Percentiles rank a stretch among this genome's conserved stretches.
These are phyloP conservation scores for Globisporangium recalcitrans DNA, from an alignment of 352 stramenopile species.

Conservation along the genomic window DNA sequence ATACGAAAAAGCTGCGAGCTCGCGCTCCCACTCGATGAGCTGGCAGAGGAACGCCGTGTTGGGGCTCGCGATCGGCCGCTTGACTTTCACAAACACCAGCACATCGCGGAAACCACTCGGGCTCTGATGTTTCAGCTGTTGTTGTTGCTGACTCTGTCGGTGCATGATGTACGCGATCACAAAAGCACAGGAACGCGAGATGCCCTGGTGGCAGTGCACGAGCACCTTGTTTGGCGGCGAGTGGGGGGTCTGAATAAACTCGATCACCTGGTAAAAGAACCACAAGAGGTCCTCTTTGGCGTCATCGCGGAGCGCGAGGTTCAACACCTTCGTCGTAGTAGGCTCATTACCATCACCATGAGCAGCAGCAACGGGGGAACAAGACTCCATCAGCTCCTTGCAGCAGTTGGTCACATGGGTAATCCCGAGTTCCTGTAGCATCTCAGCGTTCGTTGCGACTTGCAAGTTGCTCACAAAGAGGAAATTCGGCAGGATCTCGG, in stretches of 20 bases:
- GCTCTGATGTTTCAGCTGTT: slow-evolving; percentile 7
- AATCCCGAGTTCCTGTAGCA: slow-evolving; percentile 33
- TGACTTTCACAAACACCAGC: slow-evolving; percentile 32
- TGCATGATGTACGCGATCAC: slow-evolving; percentile 65
- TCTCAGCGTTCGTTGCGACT: slow-evolving; percentile 28
- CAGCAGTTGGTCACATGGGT: slow-evolving; percentile 60
- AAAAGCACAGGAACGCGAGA: slow-evolving; percentile 65
- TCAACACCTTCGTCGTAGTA: slow-evolving; percentile 20
- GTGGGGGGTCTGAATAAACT: slow-evolving; percentile 27
- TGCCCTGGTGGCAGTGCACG: slow-evolving; percentile 66
- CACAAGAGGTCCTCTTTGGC: slow-evolving; percentile 56
- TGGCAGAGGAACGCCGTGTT: slow-evolving; percentile 67
- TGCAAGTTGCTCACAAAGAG: slow-evolving; percentile 56
- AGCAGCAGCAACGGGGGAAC: not conserved
- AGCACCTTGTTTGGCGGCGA: slow-evolving; percentile 25
- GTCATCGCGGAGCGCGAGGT: slow-evolving; percentile 49
- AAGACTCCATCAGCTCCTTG: slow-evolving; percentile 25
- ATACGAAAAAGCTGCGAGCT: slow-evolving; percentile 17
- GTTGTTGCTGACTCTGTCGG: slow-evolving; percentile 8
- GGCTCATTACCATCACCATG: too few relatives aligned
- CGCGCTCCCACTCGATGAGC: slow-evolving; percentile 58
- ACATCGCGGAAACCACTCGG: slow-evolving; percentile 18
- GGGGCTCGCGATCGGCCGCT: slow-evolving; percentile 48
- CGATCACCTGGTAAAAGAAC: slow-evolving; percentile 46
- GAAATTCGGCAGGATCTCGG: slow-evolving; percentile 45